Percentiles rank a stretch among this genome's conserved stretches.
Evolutionary conservation across 805 yeast species (phyloP).

Genomic region (Candida loeiensis): DNA sequence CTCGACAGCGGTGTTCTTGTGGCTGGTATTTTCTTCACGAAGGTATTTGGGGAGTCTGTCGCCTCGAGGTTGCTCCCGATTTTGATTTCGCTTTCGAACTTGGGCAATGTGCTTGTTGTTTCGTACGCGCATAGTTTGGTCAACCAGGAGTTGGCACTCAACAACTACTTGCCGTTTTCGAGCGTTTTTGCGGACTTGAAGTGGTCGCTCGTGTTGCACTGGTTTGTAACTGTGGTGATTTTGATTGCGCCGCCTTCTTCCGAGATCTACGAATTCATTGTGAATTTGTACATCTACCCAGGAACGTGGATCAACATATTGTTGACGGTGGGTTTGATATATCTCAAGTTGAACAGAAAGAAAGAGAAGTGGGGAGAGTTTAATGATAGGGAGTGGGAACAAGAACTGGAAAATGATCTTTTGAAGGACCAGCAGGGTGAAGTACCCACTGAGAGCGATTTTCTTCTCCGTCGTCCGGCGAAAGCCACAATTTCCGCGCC

Average conservation of each 20-base stretch:
- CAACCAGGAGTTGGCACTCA: constrained; percentile 54
- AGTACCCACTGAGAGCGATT: constrained; percentile 2
- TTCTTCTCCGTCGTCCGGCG: background rate
- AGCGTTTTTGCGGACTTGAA: constrained; percentile 39
- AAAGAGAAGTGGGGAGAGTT: constrained; percentile 39
- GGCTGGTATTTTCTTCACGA: constrained; percentile 59
- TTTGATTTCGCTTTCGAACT: constrained; percentile 56
- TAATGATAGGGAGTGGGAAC: constrained; percentile 5
- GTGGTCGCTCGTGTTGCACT: constrained; percentile 50
- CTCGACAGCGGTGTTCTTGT: constrained; percentile 56
- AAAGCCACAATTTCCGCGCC: constrained; percentile 25
- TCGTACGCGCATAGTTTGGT: constrained; percentile 59
- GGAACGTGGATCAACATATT: constrained; percentile 56
- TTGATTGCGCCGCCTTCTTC: constrained; percentile 59
- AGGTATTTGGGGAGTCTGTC: constrained; percentile 53
- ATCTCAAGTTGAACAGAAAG: constrained; percentile 41
- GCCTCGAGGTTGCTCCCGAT: constrained; percentile 50
- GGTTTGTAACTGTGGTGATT: constrained; percentile 52
- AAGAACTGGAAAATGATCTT: background rate
- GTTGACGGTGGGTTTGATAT: constrained; percentile 51
- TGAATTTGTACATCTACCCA: constrained; percentile 61
- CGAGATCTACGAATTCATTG: constrained; percentile 60
- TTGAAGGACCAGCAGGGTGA: constrained; percentile 8
- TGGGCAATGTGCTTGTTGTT: constrained; percentile 65
- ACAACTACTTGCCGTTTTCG: constrained; percentile 50